Evolutionary conservation across 1,284 basidiomycete species (phyloP), one percentile per base, ranked within the genome.

Genomic region (Takashimella tepidaria): DNA sequence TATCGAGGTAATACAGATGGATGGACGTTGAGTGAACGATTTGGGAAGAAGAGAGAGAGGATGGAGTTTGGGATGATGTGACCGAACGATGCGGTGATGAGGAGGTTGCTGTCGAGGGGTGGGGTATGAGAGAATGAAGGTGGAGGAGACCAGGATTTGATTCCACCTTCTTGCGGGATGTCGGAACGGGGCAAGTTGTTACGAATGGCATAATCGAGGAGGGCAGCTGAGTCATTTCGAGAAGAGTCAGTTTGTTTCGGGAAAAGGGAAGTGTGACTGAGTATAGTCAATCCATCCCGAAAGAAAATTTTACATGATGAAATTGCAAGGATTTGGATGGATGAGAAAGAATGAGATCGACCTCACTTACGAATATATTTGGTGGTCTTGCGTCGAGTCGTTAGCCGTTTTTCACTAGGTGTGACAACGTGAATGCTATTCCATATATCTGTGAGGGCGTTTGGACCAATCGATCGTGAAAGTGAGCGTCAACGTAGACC

Each of bases 31-130:
- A 98, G 77, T n/a, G 86, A 77, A 49, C 84, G 82, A 1, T 76
- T 72, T 0, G 79, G 78, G 0, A 74, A 76, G 64, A 96, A 96
- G 24, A 79, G 75, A n/a, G 78, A 67, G 3, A 96, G 82, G 44
- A 92, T 76, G 0, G 76, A 62, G 2, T 80, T 70, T 0, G 91
- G 84, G 21, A 97, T 81, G 57, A 97, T 88, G 50, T 90, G 86
- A 0, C 93, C 93, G 64, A 97, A 97, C 0, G 92, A 96, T 8
- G 91, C 92, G 0, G 92, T 95, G 3, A 98, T 64, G 5, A 98
- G 80, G 10, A 97, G 64, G 58, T 86, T 81, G 3, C 80, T 70
- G 0, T 69, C 58, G n/a, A 73, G 71, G 4, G 75, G 76, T 19
- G 59, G 50, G 8, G 67, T 56, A 64, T 84, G 83, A 79, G 59